Evolutionary conservation across 495 filamentous ascomycete species (phyloP).

Genomic region (Tuber borchii): DNA sequence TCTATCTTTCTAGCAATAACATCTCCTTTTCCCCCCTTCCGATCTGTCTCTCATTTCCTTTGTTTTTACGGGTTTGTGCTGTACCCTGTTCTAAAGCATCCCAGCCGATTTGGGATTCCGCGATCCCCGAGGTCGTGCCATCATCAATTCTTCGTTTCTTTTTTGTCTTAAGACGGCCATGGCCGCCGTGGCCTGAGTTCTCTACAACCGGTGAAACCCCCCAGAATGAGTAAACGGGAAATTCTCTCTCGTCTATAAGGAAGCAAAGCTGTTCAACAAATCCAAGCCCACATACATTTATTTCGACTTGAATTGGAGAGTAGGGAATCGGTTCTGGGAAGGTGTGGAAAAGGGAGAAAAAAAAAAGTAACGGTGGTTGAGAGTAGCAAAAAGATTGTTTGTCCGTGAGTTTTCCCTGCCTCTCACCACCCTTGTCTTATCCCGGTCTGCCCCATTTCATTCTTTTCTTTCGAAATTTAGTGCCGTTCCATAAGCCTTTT

Average conservation of each 20-base stretch:
- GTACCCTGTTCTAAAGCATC: slow-evolving; percentile 29
- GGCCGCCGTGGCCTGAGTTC: slow-evolving; percentile 20
- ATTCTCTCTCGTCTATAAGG: not conserved
- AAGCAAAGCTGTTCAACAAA: slow-evolving; percentile 14
- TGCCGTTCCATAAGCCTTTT: not conserved
- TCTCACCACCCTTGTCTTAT: slow-evolving; percentile 1
- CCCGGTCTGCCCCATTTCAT: not conserved
- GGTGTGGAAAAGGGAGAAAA: not conserved
- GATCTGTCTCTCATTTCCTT: not conserved
- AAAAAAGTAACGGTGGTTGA: not conserved
- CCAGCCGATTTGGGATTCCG: slow-evolving; percentile 29
- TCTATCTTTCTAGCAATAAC: not conserved
- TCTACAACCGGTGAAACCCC: slow-evolving; percentile 21
- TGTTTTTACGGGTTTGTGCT: slow-evolving; percentile 25
- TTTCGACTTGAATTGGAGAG: not conserved
- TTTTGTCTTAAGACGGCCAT: slow-evolving; percentile 27
- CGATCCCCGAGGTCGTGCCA: slow-evolving; percentile 28
- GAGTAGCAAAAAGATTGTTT: slow-evolving; percentile 3
- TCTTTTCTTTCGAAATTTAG: slow-evolving; percentile 1
- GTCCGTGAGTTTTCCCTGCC: slow-evolving; percentile 4
- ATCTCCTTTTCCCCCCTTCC: not conserved
- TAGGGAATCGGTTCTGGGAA: not conserved
- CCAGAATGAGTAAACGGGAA: slow-evolving; percentile 13
- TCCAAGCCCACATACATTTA: not conserved
- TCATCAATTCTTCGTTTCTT: slow-evolving; percentile 23